Evolutionary conservation across 2,329 filamentous ascomycete species (phyloP), one percentile per base, ranked within the genome.

Genomic region (Lecanoromycetidae sp.): DNA sequence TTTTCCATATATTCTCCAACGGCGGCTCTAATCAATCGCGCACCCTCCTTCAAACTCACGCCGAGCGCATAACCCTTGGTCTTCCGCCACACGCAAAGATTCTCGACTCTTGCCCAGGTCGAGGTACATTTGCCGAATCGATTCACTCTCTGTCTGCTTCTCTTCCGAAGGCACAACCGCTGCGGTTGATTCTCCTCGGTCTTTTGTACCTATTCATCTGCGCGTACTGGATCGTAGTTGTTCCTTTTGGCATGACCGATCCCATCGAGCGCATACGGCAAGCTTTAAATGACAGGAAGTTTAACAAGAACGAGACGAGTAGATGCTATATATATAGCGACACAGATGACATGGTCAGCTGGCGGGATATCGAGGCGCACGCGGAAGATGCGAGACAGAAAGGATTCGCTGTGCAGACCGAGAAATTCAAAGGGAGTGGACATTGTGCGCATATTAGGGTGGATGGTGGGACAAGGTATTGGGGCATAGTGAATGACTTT

Each of bases 1-100:
- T 68, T 25, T 52, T 72, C 7, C 70, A 74, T 56, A 58, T 67
- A 46, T 74, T 74, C 58, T 73, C 69, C 19, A 72, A 74, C 49
- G 71, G 70, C 22, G 71, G 71, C 13, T 57, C 64, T 17, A 61
- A 64, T 41, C 65, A 65, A 5, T 58, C 62, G 3, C 58, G 57
- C 4, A 57, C 63, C 22, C 51, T 74, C 5, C 63, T 71, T 2
- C 51, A 56, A 13, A 53, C 58, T 8, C 73, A 69, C 55, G 61
- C 54, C 5, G 35, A 53, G 13, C 52, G 54, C 1, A 66, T 60
- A 1, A 61, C 61, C 0, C 48, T 51, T 1, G 50, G 61, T 4
- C 47, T 72, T 4, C 66, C 66, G 2, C 50, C 68, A 4, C 63
- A 61, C 2, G 64, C 62, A 1, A 62, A 68, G 50, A 52, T 74